Base-by-base conservation (phyloP, 2,329 filamentous ascomycete species). In the Biscogniauxia sp. region DNA sequence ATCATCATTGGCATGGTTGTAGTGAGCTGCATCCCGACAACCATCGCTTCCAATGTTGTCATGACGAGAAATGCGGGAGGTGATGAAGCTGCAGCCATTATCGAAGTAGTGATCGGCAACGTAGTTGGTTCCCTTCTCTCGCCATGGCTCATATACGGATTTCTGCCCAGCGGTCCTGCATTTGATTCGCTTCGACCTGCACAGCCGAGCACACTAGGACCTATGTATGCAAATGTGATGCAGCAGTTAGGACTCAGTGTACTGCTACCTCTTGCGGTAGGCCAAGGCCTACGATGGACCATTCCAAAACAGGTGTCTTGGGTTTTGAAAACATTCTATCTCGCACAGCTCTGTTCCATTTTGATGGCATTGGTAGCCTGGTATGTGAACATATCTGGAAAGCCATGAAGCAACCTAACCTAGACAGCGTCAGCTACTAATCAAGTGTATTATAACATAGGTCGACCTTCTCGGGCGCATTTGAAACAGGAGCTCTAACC, bases 21-120 rank as follows among this genome's bases (percentile, higher is more conserved):
- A 49, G 80, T 86, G 1, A 82, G 85, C n/a, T 88, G 84, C 69
- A 84, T 90, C 4, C 88, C 89, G 1, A 92, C 89, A 0, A 91
- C 89, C 0, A 89, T 91, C 68, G 84, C 87, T 7, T 90, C 86
- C 53, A 91, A 91, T 71, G 86, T 90, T 7, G 86, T 91, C 50
- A 91, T 91, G 88, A 91, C 89, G 5, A 78, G 87, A 25, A 80
- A 85, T 49, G 85, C 89, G 0, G 85, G 88, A 45, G 89, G 89
- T 5, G 89, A 91, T 66, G 84, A 87, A 61, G 84, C 84, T 2
- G 84, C 86, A 0, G 84, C 84, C 54, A 80, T 89, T 61, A 87
- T 91, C 32, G 88, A 90, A 69, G 88, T 90, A 1, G 81, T 90
- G 8, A 77, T 92, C 52, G 89, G 88, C 28, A 91, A 92, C 72